Evolutionary conservation across 208 protist species (phyloP), one percentile per base, ranked within the genome.

Genomic region (Herpetomonas tarakana): DNA sequence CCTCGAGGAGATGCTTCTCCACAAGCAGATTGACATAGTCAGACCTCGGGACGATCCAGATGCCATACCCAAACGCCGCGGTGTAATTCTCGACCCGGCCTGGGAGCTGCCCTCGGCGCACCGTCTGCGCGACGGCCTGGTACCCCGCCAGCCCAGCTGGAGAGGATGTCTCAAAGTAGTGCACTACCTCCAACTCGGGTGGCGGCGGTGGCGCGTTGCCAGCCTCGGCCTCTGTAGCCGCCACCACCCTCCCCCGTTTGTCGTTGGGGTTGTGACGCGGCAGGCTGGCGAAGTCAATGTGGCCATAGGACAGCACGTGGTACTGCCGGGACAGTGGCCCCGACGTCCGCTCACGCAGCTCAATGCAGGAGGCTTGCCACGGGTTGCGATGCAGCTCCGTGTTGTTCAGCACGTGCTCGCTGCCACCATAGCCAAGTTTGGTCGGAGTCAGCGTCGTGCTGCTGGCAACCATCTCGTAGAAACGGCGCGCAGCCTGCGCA

Each of bases 81-180:
- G 69, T 68, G 41, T 54, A 71, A 54, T 76, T 76, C 6, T 52
- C 63, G 53, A 61, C 68, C 4, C 35, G 44, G 27, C 69, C 69
- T 4, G 69, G 69, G 24, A 76, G 54, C 53, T 60, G 2, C 11
- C 58, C 58, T 54, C 58, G 53, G 3, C 53, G 54, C 56, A 76
- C 69, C 58, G 61, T 52, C 63, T 63, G 24, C 14, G 69, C 58
- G 14, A 76, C 55, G 0, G 44, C 27, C 58, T 76, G 69, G 31
- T 71, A 76, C 19, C 69, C 63, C 21, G 64, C 63, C 21, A 76
- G 35, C 0, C 69, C 69, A 19, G 58, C 69, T 3, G 29, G n/a
- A n/a, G 52, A 65, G 18, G 63, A 71, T 2, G 69, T 71, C 44
- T 76, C 69, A 52, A 70, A 76, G 69, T 68, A 71, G 45, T 71